phyloP scores from a whole-genome alignment of 2,329 filamentous ascomycete species.

The Pseudogymnoascus sp. region DNA sequence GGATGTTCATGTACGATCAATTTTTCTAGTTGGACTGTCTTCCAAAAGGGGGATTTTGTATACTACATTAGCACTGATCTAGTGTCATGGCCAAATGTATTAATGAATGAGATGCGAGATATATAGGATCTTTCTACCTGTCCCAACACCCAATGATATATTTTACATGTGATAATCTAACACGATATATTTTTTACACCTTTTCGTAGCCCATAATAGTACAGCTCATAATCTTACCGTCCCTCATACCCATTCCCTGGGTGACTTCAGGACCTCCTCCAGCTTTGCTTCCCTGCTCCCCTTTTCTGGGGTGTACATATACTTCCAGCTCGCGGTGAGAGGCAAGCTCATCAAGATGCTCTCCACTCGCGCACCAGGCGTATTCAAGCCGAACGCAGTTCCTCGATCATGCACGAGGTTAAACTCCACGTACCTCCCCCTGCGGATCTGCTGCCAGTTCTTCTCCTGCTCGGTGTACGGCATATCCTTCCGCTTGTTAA shows the following conservation, averaged over 20 bases:
- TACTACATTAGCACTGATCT: conserved; percentile 7
- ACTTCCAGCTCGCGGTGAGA: conserved; percentile 85
- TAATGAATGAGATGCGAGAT: conserved; percentile 5
- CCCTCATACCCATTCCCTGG: conserved; percentile 56
- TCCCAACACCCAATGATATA: neutral
- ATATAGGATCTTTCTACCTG: neutral
- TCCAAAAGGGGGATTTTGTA: neutral
- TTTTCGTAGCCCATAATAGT: neutral
- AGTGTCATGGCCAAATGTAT: conserved; percentile 8
- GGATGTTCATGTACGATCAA: conserved; percentile 8
- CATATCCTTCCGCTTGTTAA: conserved; percentile 85
- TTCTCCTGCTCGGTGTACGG: conserved; percentile 79
- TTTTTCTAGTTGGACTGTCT: conserved; percentile 1
- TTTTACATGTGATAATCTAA: conserved; percentile 6
- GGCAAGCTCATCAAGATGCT: conserved; percentile 97
- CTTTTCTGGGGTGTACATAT: conserved; percentile 81
- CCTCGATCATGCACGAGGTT: conserved; percentile 95
- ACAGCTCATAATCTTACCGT: conserved; percentile 4
- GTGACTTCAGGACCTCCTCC: conserved; percentile 59
- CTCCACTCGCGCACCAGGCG: conserved; percentile 83
- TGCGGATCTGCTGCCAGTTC: conserved; percentile 89
- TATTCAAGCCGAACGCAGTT: conserved; percentile 88
- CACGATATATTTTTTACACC: neutral
- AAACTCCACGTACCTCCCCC: conserved; percentile 97
- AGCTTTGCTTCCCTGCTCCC: conserved; percentile 71